A percentile compares a stretch with the other conserved stretches of the same genome.
Evolutionary conservation across 2,329 filamentous ascomycete species (phyloP).

Genomic region (Daldinia eschscholtzii): DNA sequence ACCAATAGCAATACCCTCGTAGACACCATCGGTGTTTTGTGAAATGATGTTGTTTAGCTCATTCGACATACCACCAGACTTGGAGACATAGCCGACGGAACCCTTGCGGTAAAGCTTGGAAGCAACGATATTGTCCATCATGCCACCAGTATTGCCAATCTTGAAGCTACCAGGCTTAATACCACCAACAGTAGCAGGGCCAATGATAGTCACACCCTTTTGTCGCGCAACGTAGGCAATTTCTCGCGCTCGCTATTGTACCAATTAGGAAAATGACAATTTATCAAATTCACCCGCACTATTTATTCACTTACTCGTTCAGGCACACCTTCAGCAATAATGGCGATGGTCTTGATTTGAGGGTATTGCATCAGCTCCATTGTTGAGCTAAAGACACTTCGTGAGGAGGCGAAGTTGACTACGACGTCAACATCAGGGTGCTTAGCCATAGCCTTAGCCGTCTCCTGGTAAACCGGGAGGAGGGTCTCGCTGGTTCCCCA

Average conservation of each 20-base stretch:
- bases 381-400: conserved; percentile 97
- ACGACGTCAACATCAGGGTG: conserved; percentile 97
- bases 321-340: conserved; percentile 98
- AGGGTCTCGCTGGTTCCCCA: conserved; percentile 99
- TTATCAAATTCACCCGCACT: conserved; percentile 1
- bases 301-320: conserved; percentile 79
- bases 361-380: conserved; percentile 98
- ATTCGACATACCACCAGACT: conserved; percentile 99
- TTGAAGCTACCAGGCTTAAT: conserved; percentile 99
- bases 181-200: conserved; percentile 96
- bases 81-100: conserved; percentile 99
- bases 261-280: conserved; percentile 46
- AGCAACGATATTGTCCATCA: conserved; percentile 99
- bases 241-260: conserved; percentile 86
- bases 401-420: conserved; percentile 99
- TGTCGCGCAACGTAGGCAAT: conserved; percentile 96
- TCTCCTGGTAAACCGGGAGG: conserved; percentile 96
- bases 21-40: conserved; percentile 96
- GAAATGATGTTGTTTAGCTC: conserved; percentile 99
- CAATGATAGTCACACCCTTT: conserved; percentile 99
- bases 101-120: conserved; percentile 99
- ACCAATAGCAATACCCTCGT: conserved; percentile 99
- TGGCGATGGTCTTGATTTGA: conserved; percentile 98
- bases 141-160: conserved; percentile 99
- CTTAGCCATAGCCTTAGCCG: conserved; percentile 93